These are phyloP conservation scores for Salinomyces thailandicus DNA, from an alignment of 2,329 filamentous ascomycete species.

Conservation along the genomic window DNA sequence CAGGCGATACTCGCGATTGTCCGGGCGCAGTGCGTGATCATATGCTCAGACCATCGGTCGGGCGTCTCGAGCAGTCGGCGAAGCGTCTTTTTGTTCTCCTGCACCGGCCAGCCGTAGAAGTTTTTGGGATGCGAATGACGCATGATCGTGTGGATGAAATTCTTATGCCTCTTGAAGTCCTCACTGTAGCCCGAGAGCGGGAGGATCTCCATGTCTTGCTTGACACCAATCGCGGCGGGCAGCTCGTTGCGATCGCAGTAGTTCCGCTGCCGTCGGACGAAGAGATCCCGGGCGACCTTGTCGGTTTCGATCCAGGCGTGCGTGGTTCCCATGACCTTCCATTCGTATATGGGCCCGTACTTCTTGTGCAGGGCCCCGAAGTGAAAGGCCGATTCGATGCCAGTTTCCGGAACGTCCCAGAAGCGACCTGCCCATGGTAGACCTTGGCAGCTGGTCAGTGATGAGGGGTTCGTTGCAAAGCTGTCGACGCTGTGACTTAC, in stretches of 20 bases:
- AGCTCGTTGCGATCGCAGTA: constrained; percentile 28
- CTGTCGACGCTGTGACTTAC: too few relatives aligned
- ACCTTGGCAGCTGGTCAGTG: constrained; percentile 7
- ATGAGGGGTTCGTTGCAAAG: too few relatives aligned
- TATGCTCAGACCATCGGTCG: constrained; percentile 25
- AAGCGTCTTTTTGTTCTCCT: constrained; percentile 26
- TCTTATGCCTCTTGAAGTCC: constrained; percentile 18
- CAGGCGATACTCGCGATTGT: constrained; percentile 25
- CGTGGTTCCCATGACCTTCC: constrained; percentile 23
- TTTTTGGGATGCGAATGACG: constrained; percentile 19
- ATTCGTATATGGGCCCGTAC: constrained; percentile 26
- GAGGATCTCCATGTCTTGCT: constrained; percentile 23
- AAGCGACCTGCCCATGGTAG: constrained; percentile 24
- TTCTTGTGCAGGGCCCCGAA: constrained; percentile 27
- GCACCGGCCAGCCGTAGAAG: constrained; percentile 24
- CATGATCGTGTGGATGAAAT: constrained; percentile 29
- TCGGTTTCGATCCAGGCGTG: constrained; percentile 28
- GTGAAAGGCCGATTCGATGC: constrained; percentile 26
- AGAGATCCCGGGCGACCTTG: constrained; percentile 26
- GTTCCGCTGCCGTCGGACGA: constrained; percentile 22
- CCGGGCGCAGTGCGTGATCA: constrained; percentile 26
- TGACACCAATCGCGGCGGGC: constrained; percentile 24
- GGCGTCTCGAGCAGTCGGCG: constrained; percentile 23
- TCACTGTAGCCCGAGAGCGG: constrained; percentile 26
- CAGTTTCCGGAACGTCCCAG: constrained; percentile 24